These are phyloP conservation scores for Drosera spatulata DNA, from an alignment of 179 eudicot genomes.

Conservation along the genomic window DNA sequence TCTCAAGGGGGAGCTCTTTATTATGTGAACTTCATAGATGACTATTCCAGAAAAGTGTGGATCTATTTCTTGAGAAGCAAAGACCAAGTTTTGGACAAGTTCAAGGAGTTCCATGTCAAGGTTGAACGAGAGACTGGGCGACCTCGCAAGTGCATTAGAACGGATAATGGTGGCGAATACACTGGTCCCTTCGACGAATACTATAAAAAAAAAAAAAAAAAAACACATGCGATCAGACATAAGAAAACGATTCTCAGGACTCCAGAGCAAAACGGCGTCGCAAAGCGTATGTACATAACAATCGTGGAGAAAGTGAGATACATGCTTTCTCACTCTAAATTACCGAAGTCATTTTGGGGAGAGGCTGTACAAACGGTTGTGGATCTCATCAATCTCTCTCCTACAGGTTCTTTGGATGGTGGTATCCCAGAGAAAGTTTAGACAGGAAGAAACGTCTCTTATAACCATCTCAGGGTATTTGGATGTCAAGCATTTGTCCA, in stretches of 20 bases:
- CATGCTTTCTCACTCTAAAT: not conserved
- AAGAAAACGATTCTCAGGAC: not conserved
- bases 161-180: not conserved
- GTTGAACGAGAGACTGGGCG: not conserved
- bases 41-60: not conserved
- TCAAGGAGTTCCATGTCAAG: not conserved
- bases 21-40: not conserved
- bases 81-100: not conserved
- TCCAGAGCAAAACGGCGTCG: not conserved
- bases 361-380: not conserved
- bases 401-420: not conserved
- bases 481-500: not conserved
- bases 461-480: not conserved
- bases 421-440: not conserved
- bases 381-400: not conserved
- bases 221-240: not conserved
- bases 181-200: not conserved
- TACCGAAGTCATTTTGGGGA: not conserved
- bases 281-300: not conserved
- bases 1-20: not conserved
- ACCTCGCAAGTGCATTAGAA: not conserved
- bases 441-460: not conserved
- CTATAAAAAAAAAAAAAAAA: too few relatives aligned
- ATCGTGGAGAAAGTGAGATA: not conserved
- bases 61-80: not conserved